phyloP scores from a whole-genome alignment of 176 grass and related monocot genomes.

The Zizania latifolia region DNA sequence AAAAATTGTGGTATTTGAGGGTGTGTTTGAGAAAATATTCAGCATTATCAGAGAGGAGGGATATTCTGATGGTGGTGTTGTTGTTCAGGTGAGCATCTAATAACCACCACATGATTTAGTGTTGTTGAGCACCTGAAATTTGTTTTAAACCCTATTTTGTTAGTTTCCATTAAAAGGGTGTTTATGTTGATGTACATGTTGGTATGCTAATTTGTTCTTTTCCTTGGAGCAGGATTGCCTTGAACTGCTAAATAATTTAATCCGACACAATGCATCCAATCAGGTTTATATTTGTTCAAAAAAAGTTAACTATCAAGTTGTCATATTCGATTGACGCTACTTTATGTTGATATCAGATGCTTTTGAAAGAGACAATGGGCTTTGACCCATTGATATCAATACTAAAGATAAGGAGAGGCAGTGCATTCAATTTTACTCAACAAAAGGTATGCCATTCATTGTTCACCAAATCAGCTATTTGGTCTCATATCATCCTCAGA shows the following conservation, averaged over 20 bases:
- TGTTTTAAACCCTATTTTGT: neutral
- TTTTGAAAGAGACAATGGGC: constrained; percentile 96
- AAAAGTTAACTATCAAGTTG: constrained; percentile 27
- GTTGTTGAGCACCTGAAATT: constrained; percentile 3
- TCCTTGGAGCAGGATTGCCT: constrained; percentile 76
- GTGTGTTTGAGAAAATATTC: constrained; percentile 98
- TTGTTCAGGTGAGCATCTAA: constrained; percentile 79
- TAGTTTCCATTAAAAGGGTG: constrained; percentile 7
- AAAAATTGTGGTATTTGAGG: constrained; percentile 99
- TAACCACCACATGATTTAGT: constrained; percentile 3
- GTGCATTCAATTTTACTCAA: constrained; percentile 98
- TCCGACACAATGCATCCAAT: constrained; percentile 85
- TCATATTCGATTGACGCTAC: constrained; percentile 14
- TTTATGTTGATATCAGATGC: constrained; percentile 60
- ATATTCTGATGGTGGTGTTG: constrained; percentile 93
- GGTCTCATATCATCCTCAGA: neutral
- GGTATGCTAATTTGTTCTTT: constrained; percentile 27
- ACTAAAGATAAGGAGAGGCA: constrained; percentile 94
- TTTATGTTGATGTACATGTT: constrained; percentile 10
- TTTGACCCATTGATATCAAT: constrained; percentile 97
- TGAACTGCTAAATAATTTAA: constrained; percentile 94
- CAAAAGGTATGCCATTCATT: constrained; percentile 60
- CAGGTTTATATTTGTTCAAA: constrained; percentile 48
- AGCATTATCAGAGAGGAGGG: constrained; percentile 99
- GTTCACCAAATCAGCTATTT: constrained; percentile 6